Conservation (phyloP, 2,329 filamentous ascomycete species). For the Aspergillus piperis region DNA sequence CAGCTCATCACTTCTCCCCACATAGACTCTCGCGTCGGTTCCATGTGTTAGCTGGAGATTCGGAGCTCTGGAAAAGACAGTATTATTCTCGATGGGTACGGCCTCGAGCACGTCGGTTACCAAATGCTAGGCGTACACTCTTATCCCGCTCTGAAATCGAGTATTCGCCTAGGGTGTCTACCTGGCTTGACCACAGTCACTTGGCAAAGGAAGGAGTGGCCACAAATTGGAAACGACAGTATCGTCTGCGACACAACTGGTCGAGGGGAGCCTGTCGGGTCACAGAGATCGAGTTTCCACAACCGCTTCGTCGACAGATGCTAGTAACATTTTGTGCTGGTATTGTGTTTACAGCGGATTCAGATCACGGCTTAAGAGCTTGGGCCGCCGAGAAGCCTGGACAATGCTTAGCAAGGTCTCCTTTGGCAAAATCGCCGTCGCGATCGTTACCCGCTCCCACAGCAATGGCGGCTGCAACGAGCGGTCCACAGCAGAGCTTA, state of each 20-base stretch:
- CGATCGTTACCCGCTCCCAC: constrained; percentile 70
- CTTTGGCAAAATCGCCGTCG: constrained; percentile 29
- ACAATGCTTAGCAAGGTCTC: constrained; percentile 56
- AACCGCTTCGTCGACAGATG: constrained; percentile 58
- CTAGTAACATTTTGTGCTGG: constrained; percentile 78
- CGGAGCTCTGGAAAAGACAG: constrained; percentile 84
- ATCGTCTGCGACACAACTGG: constrained; percentile 90
- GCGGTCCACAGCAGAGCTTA: constrained; percentile 43
- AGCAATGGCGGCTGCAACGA: constrained; percentile 46
- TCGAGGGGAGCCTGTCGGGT: constrained; percentile 76
- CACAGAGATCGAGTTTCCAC: constrained; percentile 69
- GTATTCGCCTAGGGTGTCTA: constrained; percentile 59
- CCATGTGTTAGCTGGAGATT: constrained; percentile 71
- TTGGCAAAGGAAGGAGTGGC: constrained; percentile 52
- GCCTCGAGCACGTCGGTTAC: constrained; percentile 74
- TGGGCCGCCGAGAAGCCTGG: constrained; percentile 71
- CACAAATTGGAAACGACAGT: constrained; percentile 84
- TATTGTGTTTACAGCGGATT: constrained; percentile 75
- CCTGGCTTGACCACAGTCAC: constrained; percentile 64
- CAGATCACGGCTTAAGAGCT: constrained; percentile 67
- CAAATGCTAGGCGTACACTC: constrained; percentile 58
- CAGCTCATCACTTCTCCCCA: neutral
- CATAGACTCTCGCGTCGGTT: constrained; percentile 67
- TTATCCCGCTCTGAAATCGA: constrained; percentile 41
- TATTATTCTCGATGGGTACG: constrained; percentile 88